Evolutionary conservation across 176 grass and related monocot genomes (phyloP).

Genomic region (Echinochloa phyllopogon): DNA sequence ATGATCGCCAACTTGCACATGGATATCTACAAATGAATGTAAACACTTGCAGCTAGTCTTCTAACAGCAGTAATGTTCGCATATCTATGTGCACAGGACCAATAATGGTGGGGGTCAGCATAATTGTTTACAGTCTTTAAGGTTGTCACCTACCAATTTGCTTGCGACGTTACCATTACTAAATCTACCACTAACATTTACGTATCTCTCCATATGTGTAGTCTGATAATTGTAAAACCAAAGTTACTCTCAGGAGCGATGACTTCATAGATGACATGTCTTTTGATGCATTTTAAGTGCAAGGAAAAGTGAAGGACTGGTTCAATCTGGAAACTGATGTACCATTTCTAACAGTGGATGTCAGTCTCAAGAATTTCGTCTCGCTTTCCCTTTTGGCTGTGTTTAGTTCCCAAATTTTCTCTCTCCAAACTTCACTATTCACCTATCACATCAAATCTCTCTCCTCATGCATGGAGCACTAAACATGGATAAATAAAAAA

Average conservation of each 20-base stretch:
- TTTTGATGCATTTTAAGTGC: slow-evolving; percentile 8
- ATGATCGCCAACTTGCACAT: not conserved
- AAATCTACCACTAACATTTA: not conserved
- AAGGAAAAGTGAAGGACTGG: not conserved
- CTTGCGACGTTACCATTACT: slow-evolving; percentile 11
- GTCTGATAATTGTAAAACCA: not conserved
- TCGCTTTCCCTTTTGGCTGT: not conserved
- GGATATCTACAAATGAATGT: not conserved
- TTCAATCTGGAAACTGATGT: not conserved
- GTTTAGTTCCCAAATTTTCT: too few relatives aligned
- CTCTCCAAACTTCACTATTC: too few relatives aligned
- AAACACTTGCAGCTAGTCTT: not conserved
- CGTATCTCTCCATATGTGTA: not conserved
- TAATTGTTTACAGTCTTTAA: not conserved
- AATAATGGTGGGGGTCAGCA: not conserved
- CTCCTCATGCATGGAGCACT: too few relatives aligned
- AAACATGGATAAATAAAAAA: too few relatives aligned
- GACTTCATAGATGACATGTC: not conserved
- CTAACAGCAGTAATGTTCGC: not conserved
- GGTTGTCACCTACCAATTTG: slow-evolving; percentile 20
- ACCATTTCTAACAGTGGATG: not conserved
- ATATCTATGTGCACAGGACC: not conserved
- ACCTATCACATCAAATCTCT: too few relatives aligned
- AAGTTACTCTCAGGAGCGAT: not conserved
- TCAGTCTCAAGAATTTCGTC: not conserved